Evolutionary conservation across 805 yeast species (phyloP).

Genomic region (Ogataea angusta): DNA sequence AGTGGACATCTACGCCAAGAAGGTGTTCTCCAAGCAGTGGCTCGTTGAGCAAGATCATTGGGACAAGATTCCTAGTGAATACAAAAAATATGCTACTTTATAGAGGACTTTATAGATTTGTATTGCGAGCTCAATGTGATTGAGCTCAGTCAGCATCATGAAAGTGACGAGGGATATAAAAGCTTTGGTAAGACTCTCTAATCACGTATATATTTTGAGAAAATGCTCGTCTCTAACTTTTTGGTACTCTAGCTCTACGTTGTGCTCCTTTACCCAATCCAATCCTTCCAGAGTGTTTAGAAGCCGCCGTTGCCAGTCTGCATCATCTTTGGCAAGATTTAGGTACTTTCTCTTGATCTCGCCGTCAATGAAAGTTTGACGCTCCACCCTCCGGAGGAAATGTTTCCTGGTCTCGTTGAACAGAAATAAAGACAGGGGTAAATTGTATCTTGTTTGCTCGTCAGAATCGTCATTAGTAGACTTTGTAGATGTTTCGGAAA

Average conservation of each 20-base stretch:
- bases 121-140: too few species aligned
- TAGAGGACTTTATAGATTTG: too few species aligned
- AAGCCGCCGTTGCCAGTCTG: neutral
- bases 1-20: neutral
- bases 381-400: neutral
- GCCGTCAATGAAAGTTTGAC: neutral
- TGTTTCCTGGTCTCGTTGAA: neutral
- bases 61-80: neutral
- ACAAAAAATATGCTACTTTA: neutral
- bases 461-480: neutral
- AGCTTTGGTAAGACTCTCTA: too few species aligned
- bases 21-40: neutral
- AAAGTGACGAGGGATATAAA: too few species aligned
- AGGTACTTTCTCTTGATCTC: neutral
- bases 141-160: too few species aligned
- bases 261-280: neutral
- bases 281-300: neutral
- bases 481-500: neutral
- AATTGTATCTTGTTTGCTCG: neutral
- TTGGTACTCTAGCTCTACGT: constrained; percentile 1
- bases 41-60: neutral
- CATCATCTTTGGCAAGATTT: neutral
- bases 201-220: neutral
- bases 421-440: neutral
- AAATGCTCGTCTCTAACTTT: constrained; percentile 1